Percentiles rank a stretch among this genome's conserved stretches.
Conservation (phyloP, 305 asterid species). For the Fraxinus velutina region DNA sequence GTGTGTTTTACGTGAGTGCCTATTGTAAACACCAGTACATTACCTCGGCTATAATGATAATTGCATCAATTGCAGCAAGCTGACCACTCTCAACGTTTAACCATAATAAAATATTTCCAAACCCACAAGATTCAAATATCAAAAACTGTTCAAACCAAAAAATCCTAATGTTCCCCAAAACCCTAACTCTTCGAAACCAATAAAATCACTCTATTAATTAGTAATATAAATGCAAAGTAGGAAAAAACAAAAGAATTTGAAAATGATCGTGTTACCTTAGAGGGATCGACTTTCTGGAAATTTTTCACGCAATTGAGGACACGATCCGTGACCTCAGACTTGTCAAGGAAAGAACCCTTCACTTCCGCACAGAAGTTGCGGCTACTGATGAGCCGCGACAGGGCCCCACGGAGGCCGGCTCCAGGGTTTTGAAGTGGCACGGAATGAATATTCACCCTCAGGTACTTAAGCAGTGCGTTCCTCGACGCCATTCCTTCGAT, state of each 20-base stretch:
- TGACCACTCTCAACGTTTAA: background rate
- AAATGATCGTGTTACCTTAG: constrained; percentile 38
- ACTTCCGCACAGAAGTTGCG: constrained; percentile 59
- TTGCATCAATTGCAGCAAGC: background rate
- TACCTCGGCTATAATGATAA: background rate
- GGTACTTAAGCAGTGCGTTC: constrained; percentile 54
- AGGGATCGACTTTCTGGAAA: constrained; percentile 67
- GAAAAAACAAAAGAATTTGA: background rate
- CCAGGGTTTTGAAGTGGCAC: constrained; percentile 40
- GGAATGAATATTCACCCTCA: constrained; percentile 40
- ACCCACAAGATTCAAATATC: background rate
- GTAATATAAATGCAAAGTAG: background rate
- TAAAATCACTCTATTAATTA: background rate
- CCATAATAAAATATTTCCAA: background rate
- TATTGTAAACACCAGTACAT: background rate
- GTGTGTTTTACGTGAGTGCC: too few relatives aligned
- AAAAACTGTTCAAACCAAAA: background rate
- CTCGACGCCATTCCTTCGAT: constrained; percentile 51
- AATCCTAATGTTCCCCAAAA: background rate
- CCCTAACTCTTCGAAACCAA: background rate
- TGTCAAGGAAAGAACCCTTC: constrained; percentile 67
- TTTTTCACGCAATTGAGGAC: constrained; percentile 53
- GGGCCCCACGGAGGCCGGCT: constrained; percentile 20
- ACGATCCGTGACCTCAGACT: constrained; percentile 68
- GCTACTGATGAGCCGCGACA: constrained; percentile 39